A percentile compares a stretch with the other conserved stretches of the same genome.
phyloP scores from a whole-genome alignment of 306 rosid species.

The Cajanus cajan region DNA sequence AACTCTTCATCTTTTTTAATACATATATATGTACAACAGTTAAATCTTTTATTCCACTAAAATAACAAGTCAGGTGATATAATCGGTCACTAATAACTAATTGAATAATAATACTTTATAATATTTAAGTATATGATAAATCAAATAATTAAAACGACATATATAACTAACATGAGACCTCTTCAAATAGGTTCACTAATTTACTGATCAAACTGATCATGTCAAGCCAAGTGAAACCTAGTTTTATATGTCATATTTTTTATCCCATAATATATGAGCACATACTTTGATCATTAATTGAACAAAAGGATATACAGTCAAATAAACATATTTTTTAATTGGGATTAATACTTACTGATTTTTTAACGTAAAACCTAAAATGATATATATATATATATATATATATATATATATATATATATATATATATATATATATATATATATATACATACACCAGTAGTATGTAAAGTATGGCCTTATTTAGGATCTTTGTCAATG shows the following conservation, averaged over 20 bases:
- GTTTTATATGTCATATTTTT: too few relatives aligned
- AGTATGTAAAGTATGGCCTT: neutral
- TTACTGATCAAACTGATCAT: neutral
- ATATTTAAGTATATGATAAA: neutral
- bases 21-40: too few relatives aligned
- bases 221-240: neutral
- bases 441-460: neutral
- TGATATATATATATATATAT: too few relatives aligned
- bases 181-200: neutral
- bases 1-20: too few relatives aligned
- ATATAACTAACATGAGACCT: neutral
- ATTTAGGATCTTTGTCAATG: neutral
- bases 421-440: too few relatives aligned
- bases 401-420: too few relatives aligned
- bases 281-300: too few relatives aligned
- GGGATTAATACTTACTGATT: too few relatives aligned
- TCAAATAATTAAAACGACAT: neutral
- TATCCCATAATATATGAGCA: too few relatives aligned
- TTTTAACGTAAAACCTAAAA: too few relatives aligned
- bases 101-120: neutral
- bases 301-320: too few relatives aligned
- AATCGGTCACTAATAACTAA: neutral
- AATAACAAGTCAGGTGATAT: neutral
- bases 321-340: too few relatives aligned
- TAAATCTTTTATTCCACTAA: neutral